Evolutionary conservation across 2,329 filamentous ascomycete genomes (phyloP).

Genomic region (Mariannaea elegans): DNA sequence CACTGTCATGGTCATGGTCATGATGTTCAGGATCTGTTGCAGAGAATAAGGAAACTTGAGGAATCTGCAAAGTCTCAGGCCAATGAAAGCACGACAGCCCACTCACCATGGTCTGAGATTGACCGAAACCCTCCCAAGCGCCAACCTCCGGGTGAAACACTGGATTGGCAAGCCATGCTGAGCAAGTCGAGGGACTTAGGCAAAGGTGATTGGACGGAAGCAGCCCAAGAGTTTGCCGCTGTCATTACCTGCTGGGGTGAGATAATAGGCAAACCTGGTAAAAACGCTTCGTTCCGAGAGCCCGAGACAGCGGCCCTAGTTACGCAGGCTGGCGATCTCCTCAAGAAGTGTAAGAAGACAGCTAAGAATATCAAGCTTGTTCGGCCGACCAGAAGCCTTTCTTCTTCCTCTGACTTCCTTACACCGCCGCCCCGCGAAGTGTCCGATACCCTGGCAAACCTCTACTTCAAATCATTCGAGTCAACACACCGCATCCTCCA

Average conservation of each 20-base stretch:
- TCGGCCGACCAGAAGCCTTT: constrained; percentile 2
- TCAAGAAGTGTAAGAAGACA: constrained; percentile 3
- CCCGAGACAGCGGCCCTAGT: not conserved
- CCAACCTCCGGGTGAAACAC: not conserved
- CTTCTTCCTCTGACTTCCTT: not conserved
- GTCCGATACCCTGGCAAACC: constrained; percentile 51
- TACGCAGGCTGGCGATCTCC: not conserved
- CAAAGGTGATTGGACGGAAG: not conserved
- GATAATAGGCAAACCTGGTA: not conserved
- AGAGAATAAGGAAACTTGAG: not conserved
- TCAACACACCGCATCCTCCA: constrained; percentile 62
- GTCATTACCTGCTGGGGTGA: not conserved
- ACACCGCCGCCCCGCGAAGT: constrained; percentile 41
- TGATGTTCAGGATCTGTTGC: not conserved
- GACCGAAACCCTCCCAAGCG: not conserved
- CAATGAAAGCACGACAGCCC: too few relatives aligned
- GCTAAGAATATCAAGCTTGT: constrained; percentile 3
- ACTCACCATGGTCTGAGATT: not conserved
- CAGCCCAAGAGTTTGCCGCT: not conserved
- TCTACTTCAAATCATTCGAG: constrained; percentile 62
- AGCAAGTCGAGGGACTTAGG: constrained; percentile 3
- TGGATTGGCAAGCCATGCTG: not conserved
- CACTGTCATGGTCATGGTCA: not conserved
- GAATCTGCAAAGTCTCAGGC: not conserved
- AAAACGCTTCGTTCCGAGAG: not conserved